Evolutionary conservation across 2,329 filamentous ascomycete genomes (phyloP), one percentile per base, ranked within the genome.

Genomic region (Teratosphaeria epicoccoides): DNA sequence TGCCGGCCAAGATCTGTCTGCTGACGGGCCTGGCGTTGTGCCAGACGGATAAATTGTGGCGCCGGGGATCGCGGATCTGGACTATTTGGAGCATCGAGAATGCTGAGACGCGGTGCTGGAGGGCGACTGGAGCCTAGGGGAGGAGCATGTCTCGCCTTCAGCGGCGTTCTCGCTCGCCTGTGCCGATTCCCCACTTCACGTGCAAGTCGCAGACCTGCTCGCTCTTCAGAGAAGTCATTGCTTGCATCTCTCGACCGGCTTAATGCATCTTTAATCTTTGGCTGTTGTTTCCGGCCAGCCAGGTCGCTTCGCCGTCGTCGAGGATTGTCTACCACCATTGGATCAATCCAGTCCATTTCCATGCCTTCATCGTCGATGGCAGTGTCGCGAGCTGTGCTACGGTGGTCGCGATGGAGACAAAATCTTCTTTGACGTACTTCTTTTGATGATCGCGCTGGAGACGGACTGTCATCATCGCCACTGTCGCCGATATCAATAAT

Each of bases 41-140:
- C 80, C 52, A 84, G 62, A 49, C 73, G 72, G 5, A 83, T 66
- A 50, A 83, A 83, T 22, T 72, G 72, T 7, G 80, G 70, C 57
- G 52, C 58, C 26, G 56, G 57, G 43, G 59, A 50, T 3, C 56
- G 57, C 20, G 61, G 54, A 54, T 71, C 59, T 56, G 69, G 60
- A n/a, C 70, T 23, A 24, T 12, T 49, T 11, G 57, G 51, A 10
- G 57, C 68, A 66, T 82, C 79, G 6, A 80, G 60, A 17, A 83
- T 75, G 53, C 79, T 75, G 60, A 76, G 60, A 54, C 59, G 51
- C 54, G 68, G 66, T 6, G 55, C 49, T 22, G 26, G 26, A 12
- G 43, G 56, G 47, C 54, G 63, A n/a, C 54, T 44, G 5, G 37
- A 51, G 22, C 46, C 23, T 37, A 12, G 46, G 24, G 49, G 50